Conservation (phyloP, 2,329 filamentous ascomycete genomes). For the Lachnellula arida region DNA sequence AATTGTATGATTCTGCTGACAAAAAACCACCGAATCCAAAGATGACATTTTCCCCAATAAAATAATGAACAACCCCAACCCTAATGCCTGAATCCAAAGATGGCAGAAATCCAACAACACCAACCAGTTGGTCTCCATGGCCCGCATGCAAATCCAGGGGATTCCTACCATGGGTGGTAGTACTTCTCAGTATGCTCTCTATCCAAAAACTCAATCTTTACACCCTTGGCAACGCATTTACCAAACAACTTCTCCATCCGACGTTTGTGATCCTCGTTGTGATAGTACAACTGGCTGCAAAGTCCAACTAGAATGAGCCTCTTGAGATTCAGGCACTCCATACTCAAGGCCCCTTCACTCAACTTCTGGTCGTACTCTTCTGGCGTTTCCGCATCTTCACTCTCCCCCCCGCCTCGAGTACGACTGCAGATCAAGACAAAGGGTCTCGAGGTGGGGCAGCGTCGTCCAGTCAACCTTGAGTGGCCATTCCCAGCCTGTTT, state of each 20-base stretch:
- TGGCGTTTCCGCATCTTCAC: background rate
- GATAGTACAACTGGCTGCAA: background rate
- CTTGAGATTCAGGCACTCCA: slow-evolving; percentile 10
- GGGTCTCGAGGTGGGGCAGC: slow-evolving; percentile 7
- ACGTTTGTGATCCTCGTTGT: background rate
- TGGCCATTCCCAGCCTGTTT: slow-evolving; percentile 7
- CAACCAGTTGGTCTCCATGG: too few species aligned
- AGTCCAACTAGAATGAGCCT: slow-evolving; percentile 6
- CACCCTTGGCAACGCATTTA: background rate
- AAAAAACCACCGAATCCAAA: too few species aligned
- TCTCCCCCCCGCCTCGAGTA: background rate
- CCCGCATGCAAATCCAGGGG: background rate
- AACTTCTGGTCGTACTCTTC: background rate
- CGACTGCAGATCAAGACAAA: slow-evolving; percentile 7
- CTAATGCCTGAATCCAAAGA: too few species aligned
- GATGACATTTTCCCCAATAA: too few species aligned
- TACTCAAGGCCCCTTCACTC: background rate
- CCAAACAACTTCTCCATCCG: slow-evolving; percentile 2
- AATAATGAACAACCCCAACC: too few species aligned
- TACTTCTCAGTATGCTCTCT: background rate
- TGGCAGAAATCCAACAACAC: too few species aligned
- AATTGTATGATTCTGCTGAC: too few species aligned
- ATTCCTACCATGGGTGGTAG: background rate
- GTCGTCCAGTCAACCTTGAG: slow-evolving; percentile 9
- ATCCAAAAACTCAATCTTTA: background rate